phyloP scores from a whole-genome alignment of 1,284 basidiomycete genomes.

The Ceratobasidium sp. region DNA sequence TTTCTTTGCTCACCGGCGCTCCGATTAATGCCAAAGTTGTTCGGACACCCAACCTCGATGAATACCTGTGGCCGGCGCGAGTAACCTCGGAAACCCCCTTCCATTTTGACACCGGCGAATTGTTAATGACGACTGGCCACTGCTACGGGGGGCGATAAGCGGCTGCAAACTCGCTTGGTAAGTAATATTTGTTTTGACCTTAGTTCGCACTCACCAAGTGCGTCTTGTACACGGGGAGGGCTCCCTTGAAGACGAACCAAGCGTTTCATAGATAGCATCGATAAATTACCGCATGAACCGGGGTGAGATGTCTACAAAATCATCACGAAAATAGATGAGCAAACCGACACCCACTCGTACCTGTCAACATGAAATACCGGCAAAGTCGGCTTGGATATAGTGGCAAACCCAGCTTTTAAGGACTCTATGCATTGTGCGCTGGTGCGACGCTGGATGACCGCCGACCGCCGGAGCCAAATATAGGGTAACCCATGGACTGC shows the following conservation, averaged over 20 bases:
- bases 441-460: not conserved
- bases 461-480: not conserved
- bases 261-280: not conserved
- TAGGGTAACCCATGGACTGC: slow-evolving; percentile 44
- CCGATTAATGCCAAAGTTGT: no score
- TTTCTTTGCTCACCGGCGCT: no score
- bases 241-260: not conserved
- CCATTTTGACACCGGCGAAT: no score
- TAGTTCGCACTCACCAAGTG: no score
- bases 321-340: not conserved
- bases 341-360: not conserved
- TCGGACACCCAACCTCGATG: no score
- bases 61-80: no score
- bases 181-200: not conserved
- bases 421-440: slow-evolving; percentile 36
- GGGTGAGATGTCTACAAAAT: not conserved
- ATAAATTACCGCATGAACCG: not conserved
- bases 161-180: slow-evolving; percentile 16
- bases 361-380: not conserved
- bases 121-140: slow-evolving; percentile 19
- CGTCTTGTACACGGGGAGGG: not conserved
- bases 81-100: no score
- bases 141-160: not conserved
- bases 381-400: slow-evolving; percentile 48
- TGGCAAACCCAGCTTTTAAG: slow-evolving; percentile 35